phyloP scores from a whole-genome alignment of 2,329 filamentous ascomycete genomes.

The Chaetomiaceae sp. region DNA sequence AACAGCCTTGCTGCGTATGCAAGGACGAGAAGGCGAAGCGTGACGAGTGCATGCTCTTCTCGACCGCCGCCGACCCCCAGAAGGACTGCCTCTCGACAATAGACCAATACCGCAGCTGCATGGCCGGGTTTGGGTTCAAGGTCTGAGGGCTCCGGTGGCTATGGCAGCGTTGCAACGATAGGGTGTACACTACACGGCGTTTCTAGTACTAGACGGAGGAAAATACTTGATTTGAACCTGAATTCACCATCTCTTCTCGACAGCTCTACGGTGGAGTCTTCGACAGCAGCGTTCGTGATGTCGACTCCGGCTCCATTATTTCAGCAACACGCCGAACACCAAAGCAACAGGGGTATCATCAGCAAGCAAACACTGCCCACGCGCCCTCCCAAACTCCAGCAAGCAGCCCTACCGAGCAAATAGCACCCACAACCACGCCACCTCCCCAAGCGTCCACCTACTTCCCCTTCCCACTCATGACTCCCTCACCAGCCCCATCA shows the following conservation, averaged over 20 bases:
- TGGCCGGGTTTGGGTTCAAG: conserved; percentile 89
- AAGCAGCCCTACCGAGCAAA: neutral
- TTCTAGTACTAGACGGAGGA: conserved; percentile 3
- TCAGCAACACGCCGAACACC: conserved; percentile 1
- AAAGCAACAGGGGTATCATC: conserved; percentile 9
- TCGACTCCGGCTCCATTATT: neutral
- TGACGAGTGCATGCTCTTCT: conserved; percentile 99
- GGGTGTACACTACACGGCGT: conserved; percentile 13
- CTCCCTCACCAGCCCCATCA: no score
- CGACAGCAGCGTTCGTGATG: neutral
- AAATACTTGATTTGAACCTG: conserved; percentile 11
- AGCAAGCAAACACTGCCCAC: neutral
- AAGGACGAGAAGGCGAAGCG: conserved; percentile 87
- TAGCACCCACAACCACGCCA: neutral
- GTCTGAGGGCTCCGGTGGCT: conserved; percentile 32
- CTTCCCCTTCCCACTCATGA: no score
- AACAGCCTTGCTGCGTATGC: conserved; percentile 93
- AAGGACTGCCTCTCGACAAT: conserved; percentile 78
- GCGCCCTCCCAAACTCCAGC: neutral
- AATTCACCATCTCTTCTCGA: conserved; percentile 5
- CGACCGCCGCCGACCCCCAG: conserved; percentile 72
- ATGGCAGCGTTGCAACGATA: conserved; percentile 5
- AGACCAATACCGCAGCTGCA: conserved; percentile 81
- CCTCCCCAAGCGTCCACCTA: no score
- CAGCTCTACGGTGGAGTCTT: neutral